phyloP scores from a whole-genome alignment of 2,329 filamentous ascomycete genomes.

The Pseudopithomyces chartarum region DNA sequence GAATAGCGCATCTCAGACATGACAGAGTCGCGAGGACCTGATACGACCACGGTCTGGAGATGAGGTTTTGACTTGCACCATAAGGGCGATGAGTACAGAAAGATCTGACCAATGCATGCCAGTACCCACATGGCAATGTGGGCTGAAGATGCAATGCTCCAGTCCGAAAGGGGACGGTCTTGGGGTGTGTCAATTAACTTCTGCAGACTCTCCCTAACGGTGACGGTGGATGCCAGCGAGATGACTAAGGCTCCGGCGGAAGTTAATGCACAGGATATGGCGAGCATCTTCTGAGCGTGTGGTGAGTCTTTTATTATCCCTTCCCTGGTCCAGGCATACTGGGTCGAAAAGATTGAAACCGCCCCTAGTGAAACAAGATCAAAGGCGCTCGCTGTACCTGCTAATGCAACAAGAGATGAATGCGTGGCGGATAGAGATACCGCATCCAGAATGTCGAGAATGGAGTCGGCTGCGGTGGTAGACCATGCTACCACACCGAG shows the following conservation, averaged over 20 bases:
- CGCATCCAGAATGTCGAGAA: conserved; percentile 44
- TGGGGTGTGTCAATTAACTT: conserved; percentile 20
- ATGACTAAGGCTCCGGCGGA: conserved; percentile 31
- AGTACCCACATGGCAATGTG: conserved; percentile 44
- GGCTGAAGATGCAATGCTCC: conserved; percentile 34
- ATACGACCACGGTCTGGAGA: conserved; percentile 23
- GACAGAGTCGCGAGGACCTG: conserved; percentile 40
- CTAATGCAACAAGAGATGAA: conserved; percentile 30
- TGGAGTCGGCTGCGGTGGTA: conserved; percentile 41
- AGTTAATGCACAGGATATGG: conserved; percentile 25
- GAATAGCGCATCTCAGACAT: conserved; percentile 40
- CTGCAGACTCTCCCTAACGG: conserved; percentile 29
- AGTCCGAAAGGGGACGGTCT: conserved; percentile 21
- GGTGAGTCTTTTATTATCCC: conserved; percentile 24
- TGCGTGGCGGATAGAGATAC: conserved; percentile 33
- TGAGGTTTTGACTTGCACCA: conserved; percentile 27
- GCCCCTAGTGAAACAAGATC: conserved; percentile 36
- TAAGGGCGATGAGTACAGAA: conserved; percentile 34
- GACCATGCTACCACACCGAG: conserved; percentile 40
- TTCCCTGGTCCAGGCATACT: conserved; percentile 36
- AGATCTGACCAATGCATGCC: conserved; percentile 35
- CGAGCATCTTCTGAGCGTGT: conserved; percentile 23
- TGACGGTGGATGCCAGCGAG: conserved; percentile 33
- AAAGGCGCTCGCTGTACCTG: conserved; percentile 38
- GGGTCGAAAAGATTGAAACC: conserved; percentile 33